Evolutionary conservation across 2,329 filamentous ascomycete genomes (phyloP).

Genomic region (Calonectria crousiana): DNA sequence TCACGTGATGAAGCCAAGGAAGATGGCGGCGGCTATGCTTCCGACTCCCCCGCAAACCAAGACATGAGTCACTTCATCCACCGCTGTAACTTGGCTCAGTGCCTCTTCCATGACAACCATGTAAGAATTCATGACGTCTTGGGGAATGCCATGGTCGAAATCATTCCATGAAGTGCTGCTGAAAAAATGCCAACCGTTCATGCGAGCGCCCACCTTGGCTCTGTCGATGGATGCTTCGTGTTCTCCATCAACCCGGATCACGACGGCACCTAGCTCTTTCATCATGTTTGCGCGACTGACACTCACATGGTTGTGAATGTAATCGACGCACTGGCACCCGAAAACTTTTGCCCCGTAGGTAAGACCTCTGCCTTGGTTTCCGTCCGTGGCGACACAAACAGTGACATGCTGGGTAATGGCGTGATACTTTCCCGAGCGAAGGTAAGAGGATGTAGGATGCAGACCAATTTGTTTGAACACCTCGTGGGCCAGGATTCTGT

Average conservation of each 20-base stretch:
- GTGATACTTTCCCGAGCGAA: constrained; percentile 23
- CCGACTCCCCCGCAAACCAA: constrained; percentile 31
- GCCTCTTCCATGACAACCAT: constrained; percentile 31
- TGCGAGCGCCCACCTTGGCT: constrained; percentile 30
- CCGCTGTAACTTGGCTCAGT: not conserved
- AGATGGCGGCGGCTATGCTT: constrained; percentile 28
- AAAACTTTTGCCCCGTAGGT: constrained; percentile 30
- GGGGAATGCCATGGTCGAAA: constrained; percentile 23
- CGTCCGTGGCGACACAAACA: constrained; percentile 32
- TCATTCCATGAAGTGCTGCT: constrained; percentile 30
- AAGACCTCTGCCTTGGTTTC: constrained; percentile 30
- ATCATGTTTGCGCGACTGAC: constrained; percentile 14
- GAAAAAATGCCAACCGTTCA: constrained; percentile 33
- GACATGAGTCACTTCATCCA: constrained; percentile 26
- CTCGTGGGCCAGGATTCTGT: constrained; percentile 23
- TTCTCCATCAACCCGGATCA: constrained; percentile 30
- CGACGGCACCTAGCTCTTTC: constrained; percentile 26
- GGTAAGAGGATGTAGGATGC: constrained; percentile 16
- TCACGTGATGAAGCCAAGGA: constrained; percentile 18
- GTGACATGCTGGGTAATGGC: constrained; percentile 24
- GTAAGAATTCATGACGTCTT: constrained; percentile 34
- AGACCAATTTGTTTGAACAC: constrained; percentile 10
- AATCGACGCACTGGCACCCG: constrained; percentile 30
- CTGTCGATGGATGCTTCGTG: constrained; percentile 23
- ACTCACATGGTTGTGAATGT: constrained; percentile 31